These are phyloP conservation scores for Canavalia ensiformis DNA, from an alignment of 306 rosid genomes.

Conservation along the genomic window DNA sequence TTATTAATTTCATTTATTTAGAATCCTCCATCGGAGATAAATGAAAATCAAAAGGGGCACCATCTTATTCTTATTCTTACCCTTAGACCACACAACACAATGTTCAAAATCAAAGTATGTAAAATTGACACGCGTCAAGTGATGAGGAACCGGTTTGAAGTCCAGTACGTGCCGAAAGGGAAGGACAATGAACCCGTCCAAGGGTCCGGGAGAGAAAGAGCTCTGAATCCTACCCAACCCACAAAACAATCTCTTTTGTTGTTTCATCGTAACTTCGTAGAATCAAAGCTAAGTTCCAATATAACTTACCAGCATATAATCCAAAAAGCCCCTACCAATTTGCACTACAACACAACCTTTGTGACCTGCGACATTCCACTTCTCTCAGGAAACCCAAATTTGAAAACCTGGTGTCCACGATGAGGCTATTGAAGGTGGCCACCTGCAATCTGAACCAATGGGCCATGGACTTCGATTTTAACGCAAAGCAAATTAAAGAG, in stretches of 20 bases:
- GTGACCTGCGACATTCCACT: background rate
- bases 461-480: conserved; percentile 96
- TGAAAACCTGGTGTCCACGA: conserved; percentile 18
- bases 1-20: too few relatives aligned
- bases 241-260: background rate
- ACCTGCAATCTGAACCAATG: conserved; percentile 96
- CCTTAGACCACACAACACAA: too few relatives aligned
- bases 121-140: background rate
- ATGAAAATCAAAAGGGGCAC: too few relatives aligned
- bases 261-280: conserved; percentile 38
- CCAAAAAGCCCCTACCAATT: background rate
- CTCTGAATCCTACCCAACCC: background rate
- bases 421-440: conserved; percentile 93
- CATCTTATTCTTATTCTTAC: too few relatives aligned
- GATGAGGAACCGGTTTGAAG: background rate
- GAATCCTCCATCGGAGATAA: too few relatives aligned
- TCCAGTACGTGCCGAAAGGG: conserved; percentile 22
- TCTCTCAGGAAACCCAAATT: background rate
- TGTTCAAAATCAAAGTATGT: background rate
- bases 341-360: background rate
- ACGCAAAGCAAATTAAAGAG: conserved; percentile 72
- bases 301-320: background rate
- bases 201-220: conserved; percentile 44
- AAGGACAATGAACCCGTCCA: conserved; percentile 49
- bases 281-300: conserved; percentile 45